Evolutionary conservation across 257 asterid species (phyloP).

Genomic region (Primulina eburnea): DNA sequence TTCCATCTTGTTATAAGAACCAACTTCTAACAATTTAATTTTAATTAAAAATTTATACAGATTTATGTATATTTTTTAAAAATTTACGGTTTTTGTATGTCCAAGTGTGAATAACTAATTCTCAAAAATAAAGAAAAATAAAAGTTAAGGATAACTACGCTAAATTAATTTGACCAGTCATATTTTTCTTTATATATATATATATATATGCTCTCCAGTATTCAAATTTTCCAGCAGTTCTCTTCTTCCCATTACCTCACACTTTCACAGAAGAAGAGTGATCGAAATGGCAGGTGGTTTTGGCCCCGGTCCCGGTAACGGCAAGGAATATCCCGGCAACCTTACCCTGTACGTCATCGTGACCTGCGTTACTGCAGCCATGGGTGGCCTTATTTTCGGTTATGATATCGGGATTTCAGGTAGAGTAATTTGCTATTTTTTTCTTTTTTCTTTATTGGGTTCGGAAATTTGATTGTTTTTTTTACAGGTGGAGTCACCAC

Average conservation of each 20-base stretch:
- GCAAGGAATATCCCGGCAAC: constrained; percentile 69
- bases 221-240: not conserved
- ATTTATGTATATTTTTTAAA: no score
- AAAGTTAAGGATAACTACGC: no score
- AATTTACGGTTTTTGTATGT: no score
- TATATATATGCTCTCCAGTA: not conserved
- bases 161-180: not conserved
- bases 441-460: not conserved
- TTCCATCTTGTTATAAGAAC: no score
- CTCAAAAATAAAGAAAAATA: no score
- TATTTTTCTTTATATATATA: not conserved
- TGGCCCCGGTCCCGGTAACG: constrained; percentile 38
- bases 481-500: constrained; percentile 81
- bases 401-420: constrained; percentile 91
- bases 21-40: no score
- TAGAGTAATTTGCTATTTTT: not conserved
- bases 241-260: not conserved
- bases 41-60: no score
- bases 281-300: constrained; percentile 75
- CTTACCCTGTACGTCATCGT: constrained; percentile 60
- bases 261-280: not conserved
- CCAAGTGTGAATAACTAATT: no score
- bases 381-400: constrained; percentile 92
- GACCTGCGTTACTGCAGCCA: constrained; percentile 86
- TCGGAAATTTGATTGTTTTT: not conserved